Evolutionary conservation across 768 basidiomycete genomes (phyloP).

Genomic region (Mycena haematopus): DNA sequence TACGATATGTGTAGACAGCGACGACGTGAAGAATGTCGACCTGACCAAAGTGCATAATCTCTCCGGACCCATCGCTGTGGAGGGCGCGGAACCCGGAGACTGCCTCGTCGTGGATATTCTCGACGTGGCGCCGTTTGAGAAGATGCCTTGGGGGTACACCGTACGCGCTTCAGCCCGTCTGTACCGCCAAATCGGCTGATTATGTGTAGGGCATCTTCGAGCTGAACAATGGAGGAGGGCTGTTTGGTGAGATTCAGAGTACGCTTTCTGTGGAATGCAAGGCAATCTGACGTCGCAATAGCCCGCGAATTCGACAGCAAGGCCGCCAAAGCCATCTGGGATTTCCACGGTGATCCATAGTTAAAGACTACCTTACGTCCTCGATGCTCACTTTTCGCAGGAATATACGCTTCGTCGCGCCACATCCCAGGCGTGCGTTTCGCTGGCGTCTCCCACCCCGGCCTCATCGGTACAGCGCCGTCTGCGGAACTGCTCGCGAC

Average conservation of each 20-base stretch:
- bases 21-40: constrained; percentile 72
- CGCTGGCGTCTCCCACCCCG: constrained; percentile 79
- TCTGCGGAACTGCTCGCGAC: constrained; percentile 72
- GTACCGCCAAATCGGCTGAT: neutral
- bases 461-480: constrained; percentile 79
- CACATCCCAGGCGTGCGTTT: constrained; percentile 84
- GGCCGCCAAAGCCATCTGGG: constrained; percentile 84
- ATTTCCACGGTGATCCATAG: constrained; percentile 59
- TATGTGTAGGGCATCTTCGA: constrained; percentile 72
- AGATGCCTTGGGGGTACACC: constrained; percentile 86
- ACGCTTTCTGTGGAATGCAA: neutral
- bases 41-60: constrained; percentile 73
- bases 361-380: neutral
- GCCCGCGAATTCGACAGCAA: constrained; percentile 72
- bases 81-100: constrained; percentile 81
- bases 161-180: constrained; percentile 39
- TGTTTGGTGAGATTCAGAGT: constrained; percentile 56
- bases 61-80: constrained; percentile 77
- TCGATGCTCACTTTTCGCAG: constrained; percentile 37
- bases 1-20: constrained; percentile 51
- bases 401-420: constrained; percentile 73
- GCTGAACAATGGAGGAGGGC: constrained; percentile 72
- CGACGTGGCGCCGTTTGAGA: constrained; percentile 73
- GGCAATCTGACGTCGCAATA: constrained; percentile 28
- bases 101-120: constrained; percentile 81